These are phyloP conservation scores for Protomyces inouyei DNA, from an alignment of 1,139 yeast genomes.

Conservation along the genomic window DNA sequence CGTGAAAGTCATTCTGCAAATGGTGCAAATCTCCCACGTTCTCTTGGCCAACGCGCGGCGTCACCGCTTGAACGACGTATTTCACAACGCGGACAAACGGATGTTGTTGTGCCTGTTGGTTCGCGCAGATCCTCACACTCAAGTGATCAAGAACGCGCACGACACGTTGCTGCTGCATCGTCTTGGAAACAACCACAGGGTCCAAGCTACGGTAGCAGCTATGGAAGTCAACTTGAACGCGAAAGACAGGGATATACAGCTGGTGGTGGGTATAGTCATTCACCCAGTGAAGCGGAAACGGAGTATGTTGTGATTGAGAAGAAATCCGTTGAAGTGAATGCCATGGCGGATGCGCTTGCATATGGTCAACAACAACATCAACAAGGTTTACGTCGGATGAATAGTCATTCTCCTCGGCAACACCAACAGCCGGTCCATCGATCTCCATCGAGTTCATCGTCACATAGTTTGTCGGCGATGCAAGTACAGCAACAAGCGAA, in stretches of 20 bases:
- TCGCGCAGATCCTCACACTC: background rate
- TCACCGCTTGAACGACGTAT: background rate
- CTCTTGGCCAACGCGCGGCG: slow-evolving; percentile 1
- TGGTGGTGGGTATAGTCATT: background rate
- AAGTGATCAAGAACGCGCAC: background rate
- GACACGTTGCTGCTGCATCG: background rate
- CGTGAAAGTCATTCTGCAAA: background rate
- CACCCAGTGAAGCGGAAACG: slow-evolving; percentile 17
- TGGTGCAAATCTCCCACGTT: background rate
- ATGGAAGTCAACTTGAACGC: background rate
- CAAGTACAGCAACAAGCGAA: background rate
- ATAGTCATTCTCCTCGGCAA: slow-evolving; percentile 49
- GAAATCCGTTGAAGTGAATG: slow-evolving; percentile 89
- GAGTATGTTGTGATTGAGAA: slow-evolving; percentile 95
- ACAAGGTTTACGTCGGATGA: slow-evolving; percentile 3
- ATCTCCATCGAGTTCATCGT: slow-evolving; percentile 62
- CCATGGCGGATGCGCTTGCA: slow-evolving; percentile 73
- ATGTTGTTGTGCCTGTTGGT: background rate
- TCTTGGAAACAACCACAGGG: background rate
- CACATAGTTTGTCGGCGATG: background rate
- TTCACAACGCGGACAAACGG: slow-evolving; percentile 3
- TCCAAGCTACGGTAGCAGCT: background rate
- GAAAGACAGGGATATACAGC: background rate
- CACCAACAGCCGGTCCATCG: slow-evolving; percentile 40
- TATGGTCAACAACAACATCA: background rate